A percentile compares a stretch with the other conserved stretches of the same genome.
Conservation (phyloP, 2,329 filamentous ascomycete species). For the Colletotrichum sublineola region DNA sequence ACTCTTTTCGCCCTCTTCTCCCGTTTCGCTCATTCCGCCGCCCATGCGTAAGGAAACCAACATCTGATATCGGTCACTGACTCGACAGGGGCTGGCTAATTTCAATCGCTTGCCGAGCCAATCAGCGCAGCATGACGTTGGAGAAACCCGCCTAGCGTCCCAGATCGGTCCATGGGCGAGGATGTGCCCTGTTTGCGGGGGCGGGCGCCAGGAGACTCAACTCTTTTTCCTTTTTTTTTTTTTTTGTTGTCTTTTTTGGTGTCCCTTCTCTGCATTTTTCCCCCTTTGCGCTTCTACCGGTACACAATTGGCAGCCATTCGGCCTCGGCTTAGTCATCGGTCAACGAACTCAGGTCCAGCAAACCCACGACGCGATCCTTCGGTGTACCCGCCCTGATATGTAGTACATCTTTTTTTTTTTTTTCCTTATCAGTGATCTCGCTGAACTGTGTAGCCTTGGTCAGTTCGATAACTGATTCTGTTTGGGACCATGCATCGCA, state of each 20-base stretch:
- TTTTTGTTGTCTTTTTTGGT: background rate
- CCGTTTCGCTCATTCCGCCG: background rate
- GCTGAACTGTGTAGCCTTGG: background rate
- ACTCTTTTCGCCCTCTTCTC: conserved; percentile 5
- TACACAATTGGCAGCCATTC: background rate
- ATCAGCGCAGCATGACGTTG: conserved; percentile 53
- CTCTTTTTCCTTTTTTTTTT: background rate
- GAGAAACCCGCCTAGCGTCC: conserved; percentile 46
- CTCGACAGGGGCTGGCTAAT: conserved; percentile 50
- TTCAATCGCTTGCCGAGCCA: conserved; percentile 48
- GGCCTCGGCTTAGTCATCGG: conserved; percentile 32
- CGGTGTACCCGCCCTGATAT: background rate
- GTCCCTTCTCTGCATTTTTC: background rate
- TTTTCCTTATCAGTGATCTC: too few species aligned
- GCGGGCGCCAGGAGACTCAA: conserved; percentile 25
- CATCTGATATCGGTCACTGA: conserved; percentile 54
- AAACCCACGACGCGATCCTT: background rate
- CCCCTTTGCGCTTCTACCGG: background rate
- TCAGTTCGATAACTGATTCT: background rate
- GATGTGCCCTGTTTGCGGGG: conserved; percentile 41
- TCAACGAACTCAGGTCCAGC: background rate
- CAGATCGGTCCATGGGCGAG: conserved; percentile 41
- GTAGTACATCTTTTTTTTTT: too few species aligned
- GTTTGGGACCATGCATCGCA: background rate
- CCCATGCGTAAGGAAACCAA: conserved; percentile 39